phyloP scores from a whole-genome alignment of 345 rosid genomes.

The Kernera saxatilis region DNA sequence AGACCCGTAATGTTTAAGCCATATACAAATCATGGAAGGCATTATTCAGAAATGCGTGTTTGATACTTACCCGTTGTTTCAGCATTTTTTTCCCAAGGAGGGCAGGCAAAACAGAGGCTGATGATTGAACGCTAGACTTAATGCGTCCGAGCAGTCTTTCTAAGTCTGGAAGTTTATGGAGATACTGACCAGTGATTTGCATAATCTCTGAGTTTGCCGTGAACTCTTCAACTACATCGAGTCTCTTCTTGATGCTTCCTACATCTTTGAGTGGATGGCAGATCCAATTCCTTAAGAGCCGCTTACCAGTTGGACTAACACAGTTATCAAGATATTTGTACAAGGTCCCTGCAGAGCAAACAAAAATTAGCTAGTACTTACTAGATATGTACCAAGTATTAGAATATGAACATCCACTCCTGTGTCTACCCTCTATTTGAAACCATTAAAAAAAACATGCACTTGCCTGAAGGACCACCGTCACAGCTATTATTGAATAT shows the following conservation, averaged over 20 bases:
- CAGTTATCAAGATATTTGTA: conserved; percentile 81
- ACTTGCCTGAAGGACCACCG: conserved; percentile 78
- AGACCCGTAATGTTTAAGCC: neutral
- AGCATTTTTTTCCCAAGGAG: conserved; percentile 64
- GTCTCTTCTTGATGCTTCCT: conserved; percentile 65
- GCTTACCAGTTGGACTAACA: conserved; percentile 72
- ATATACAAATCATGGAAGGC: neutral
- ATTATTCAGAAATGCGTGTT: neutral
- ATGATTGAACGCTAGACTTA: conserved; percentile 61
- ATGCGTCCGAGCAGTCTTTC: conserved; percentile 84
- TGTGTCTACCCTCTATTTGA: neutral
- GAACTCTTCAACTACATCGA: conserved; percentile 61
- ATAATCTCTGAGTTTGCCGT: conserved; percentile 46
- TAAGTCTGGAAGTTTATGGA: conserved; percentile 73
- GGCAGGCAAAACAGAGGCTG: conserved; percentile 60
- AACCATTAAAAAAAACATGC: neutral
- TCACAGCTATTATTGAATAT: conserved; percentile 71
- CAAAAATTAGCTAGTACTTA: neutral
- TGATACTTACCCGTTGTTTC: conserved; percentile 59
- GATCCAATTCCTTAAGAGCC: conserved; percentile 87
- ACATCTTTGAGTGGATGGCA: conserved; percentile 89
- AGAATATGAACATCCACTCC: neutral
- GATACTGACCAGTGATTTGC: conserved; percentile 50
- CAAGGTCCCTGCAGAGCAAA: conserved; percentile 61
- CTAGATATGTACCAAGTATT: neutral